phyloP scores from a whole-genome alignment of 2,329 filamentous ascomycete genomes.

The Alternaria rosae region DNA sequence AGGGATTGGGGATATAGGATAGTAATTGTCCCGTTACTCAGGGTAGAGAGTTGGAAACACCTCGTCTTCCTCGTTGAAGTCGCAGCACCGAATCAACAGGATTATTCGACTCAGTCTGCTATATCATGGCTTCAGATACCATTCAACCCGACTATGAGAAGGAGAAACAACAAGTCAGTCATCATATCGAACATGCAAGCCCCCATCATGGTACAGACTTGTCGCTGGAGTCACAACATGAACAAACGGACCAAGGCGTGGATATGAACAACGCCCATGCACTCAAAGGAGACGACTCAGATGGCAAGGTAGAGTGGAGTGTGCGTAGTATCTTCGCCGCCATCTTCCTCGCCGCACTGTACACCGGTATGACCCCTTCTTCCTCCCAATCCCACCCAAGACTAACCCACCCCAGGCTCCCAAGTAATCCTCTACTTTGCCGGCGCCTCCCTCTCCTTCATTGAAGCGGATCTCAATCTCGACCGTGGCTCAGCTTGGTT shows the following conservation, averaged over 20 bases:
- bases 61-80: not conserved
- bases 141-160: constrained; percentile 19
- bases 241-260: constrained; percentile 38
- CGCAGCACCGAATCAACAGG: not conserved
- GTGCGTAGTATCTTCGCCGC: constrained; percentile 45
- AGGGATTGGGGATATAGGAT: not conserved
- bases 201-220: constrained; percentile 22
- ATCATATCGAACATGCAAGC: constrained; percentile 34
- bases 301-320: constrained; percentile 50
- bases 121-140: constrained; percentile 1
- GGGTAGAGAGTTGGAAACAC: not conserved
- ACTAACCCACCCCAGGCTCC: constrained; percentile 29
- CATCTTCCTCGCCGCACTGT: constrained; percentile 48
- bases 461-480: constrained; percentile 35
- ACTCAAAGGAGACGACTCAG: constrained; percentile 51
- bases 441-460: constrained; percentile 43
- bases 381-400: not conserved
- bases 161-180: constrained; percentile 34
- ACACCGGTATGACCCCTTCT: constrained; percentile 33
- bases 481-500: constrained; percentile 39
- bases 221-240: constrained; percentile 34
- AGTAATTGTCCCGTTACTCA: not conserved
- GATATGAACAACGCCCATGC: constrained; percentile 47
- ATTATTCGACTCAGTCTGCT: not conserved
- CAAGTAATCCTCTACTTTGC: constrained; percentile 47